Evolutionary conservation across 495 filamentous ascomycete genomes (phyloP).

Genomic region (Aspergillus incahuasiensis): DNA sequence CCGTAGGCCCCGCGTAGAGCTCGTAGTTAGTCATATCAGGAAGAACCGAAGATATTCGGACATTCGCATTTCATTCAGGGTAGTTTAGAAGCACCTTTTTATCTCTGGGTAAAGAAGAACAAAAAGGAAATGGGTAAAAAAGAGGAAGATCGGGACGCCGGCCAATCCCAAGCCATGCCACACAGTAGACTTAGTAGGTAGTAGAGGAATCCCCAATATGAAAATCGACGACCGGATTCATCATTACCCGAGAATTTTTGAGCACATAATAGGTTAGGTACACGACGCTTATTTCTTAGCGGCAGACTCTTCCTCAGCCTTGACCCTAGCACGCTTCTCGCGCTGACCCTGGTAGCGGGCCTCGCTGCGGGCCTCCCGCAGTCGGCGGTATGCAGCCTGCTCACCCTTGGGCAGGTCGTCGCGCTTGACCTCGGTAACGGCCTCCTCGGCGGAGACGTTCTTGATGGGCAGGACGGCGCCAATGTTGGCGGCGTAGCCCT

Average conservation of each 20-base stretch:
- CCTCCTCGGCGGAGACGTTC: constrained; percentile 53
- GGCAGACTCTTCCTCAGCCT: constrained; percentile 82
- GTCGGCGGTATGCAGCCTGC: constrained; percentile 77
- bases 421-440: constrained; percentile 75
- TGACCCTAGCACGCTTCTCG: constrained; percentile 90
- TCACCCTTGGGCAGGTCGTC: constrained; percentile 69
- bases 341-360: constrained; percentile 74
- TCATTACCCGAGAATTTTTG: constrained; percentile 40
- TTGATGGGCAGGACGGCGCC: constrained; percentile 63
- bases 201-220: constrained; percentile 29
- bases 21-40: background rate
- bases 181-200: constrained; percentile 26
- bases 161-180: constrained; percentile 37
- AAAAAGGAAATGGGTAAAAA: constrained; percentile 22
- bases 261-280: constrained; percentile 2
- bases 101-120: constrained; percentile 32
- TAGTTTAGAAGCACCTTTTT: constrained; percentile 34
- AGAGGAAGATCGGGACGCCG: constrained; percentile 31
- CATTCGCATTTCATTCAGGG: constrained; percentile 41
- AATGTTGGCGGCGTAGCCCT: constrained; percentile 52
- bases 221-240: constrained; percentile 42
- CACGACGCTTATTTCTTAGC: constrained; percentile 79
- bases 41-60: constrained; percentile 12
- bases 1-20: background rate
- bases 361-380: constrained; percentile 82